Evolutionary conservation across 306 rosid genomes (phyloP), one percentile per base, ranked within the genome.

Genomic region (Comarum palustre): DNA sequence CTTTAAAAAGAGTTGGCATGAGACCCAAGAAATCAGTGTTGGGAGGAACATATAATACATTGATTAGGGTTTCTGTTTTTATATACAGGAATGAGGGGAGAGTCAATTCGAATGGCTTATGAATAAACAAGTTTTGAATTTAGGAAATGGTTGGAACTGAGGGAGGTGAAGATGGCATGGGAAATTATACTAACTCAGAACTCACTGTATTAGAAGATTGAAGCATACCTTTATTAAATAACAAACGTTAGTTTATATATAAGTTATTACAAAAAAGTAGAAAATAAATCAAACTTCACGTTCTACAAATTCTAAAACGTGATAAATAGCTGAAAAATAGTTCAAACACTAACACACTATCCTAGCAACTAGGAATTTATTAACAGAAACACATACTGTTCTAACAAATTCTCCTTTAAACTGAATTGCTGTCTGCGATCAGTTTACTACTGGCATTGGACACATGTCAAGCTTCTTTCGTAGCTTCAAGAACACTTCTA

Each of bases 1-100:
- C 63, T 51, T 2, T 57, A 24, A 38, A 2, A 22, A 2, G 10
- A 3, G 13, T 25, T 4, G 13, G 20, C 39, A 71, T 17, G 47
- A 36, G 65, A 52, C 51, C 75, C 66, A 55, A 55, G 74, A 71
- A 54, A 55, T 3, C 73, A 20, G n/a, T 50, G 62, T 50, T 31
- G 9, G 38, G 47, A 32, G 47, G 46, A 29, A 59, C 45, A 8
- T 52, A n/a, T 50, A 62, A 20, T 10, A 22, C 2, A 36, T 6
- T 20, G 1, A 59, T 15, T 15, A 6, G 50, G 55, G 6, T 66
- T 17, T 22, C 32, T 7, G 17, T 36, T 32, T n/a, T 36, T 20
- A 36, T 34, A 11, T 11, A 42, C n/a, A 66, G 20, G 38, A 24
- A 69, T 14, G 50, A 34, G 29, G n/a, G 24, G 25, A 69, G 22